These are phyloP conservation scores for Cubamyces lactineus DNA, from an alignment of 768 basidiomycete genomes.

Conservation along the genomic window DNA sequence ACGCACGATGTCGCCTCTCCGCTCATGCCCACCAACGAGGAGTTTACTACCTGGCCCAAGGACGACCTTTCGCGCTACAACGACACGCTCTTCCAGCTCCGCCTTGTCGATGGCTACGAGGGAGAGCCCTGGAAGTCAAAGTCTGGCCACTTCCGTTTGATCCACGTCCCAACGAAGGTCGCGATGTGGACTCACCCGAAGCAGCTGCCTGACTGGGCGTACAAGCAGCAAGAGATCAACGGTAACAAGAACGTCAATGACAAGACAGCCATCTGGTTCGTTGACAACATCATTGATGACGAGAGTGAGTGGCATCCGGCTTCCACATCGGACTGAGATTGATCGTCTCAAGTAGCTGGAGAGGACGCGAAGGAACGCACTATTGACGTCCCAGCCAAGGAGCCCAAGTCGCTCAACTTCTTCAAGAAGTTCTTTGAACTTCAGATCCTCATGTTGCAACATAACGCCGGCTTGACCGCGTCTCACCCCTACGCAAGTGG, in stretches of 20 bases:
- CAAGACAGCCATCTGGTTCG: constrained; percentile 85
- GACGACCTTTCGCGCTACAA: constrained; percentile 78
- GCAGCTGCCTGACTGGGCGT: constrained; percentile 94
- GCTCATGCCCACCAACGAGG: constrained; percentile 96
- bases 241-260: constrained; percentile 92
- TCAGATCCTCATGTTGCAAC: constrained; percentile 94
- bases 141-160: constrained; percentile 87
- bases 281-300: constrained; percentile 77
- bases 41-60: constrained; percentile 91
- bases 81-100: constrained; percentile 86
- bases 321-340: background rate
- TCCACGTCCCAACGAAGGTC: constrained; percentile 89
- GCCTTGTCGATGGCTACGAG: constrained; percentile 71
- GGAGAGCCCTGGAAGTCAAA: constrained; percentile 93
- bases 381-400: constrained; percentile 55
- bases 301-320: constrained; percentile 53
- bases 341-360: constrained; percentile 42
- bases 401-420: constrained; percentile 85
- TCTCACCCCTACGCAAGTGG: constrained; percentile 94
- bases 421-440: constrained; percentile 94
- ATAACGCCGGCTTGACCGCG: constrained; percentile 98
- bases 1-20: constrained; percentile 99
- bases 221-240: constrained; percentile 96
- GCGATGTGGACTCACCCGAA: constrained; percentile 91
- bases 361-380: constrained; percentile 60